Conservation (phyloP, 257 asterid genomes). For the Rehmannia glutinosa region DNA sequence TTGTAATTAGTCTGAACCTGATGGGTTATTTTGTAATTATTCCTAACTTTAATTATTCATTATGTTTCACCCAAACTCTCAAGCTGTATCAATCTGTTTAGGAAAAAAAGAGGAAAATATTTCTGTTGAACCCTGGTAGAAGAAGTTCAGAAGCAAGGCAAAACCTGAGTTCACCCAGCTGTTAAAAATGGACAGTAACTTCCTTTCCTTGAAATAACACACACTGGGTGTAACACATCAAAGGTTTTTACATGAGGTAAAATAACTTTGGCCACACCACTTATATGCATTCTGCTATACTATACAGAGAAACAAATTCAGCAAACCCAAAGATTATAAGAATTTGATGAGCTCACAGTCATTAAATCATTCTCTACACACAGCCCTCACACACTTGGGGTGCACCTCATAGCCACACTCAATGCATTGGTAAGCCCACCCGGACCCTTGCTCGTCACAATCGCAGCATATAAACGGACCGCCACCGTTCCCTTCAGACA, state of each 20-base stretch:
- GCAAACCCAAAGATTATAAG: no score
- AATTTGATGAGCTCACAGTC: not conserved
- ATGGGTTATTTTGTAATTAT: no score
- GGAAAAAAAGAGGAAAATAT: no score
- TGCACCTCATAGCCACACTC: constrained; percentile 77
- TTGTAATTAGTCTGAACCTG: no score
- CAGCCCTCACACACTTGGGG: constrained; percentile 47
- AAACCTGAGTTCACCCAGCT: no score
- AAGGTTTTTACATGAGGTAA: no score
- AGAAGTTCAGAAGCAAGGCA: no score
- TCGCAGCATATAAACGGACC: constrained; percentile 74
- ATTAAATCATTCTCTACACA: not conserved
- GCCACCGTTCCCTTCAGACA: constrained; percentile 65
- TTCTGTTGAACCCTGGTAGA: no score
- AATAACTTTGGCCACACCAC: not conserved
- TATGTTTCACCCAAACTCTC: no score
- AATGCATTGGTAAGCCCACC: constrained; percentile 77
- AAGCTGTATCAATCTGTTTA: no score
- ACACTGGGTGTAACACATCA: not conserved
- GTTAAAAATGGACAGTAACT: not conserved
- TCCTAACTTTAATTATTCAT: no score
- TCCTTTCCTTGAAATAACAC: not conserved
- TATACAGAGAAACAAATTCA: not conserved
- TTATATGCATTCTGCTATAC: not conserved
- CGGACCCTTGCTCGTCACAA: constrained; percentile 78